These are phyloP conservation scores for Podaxis carcinomalis DNA, from an alignment of 768 basidiomycete species.

Conservation along the genomic window DNA sequence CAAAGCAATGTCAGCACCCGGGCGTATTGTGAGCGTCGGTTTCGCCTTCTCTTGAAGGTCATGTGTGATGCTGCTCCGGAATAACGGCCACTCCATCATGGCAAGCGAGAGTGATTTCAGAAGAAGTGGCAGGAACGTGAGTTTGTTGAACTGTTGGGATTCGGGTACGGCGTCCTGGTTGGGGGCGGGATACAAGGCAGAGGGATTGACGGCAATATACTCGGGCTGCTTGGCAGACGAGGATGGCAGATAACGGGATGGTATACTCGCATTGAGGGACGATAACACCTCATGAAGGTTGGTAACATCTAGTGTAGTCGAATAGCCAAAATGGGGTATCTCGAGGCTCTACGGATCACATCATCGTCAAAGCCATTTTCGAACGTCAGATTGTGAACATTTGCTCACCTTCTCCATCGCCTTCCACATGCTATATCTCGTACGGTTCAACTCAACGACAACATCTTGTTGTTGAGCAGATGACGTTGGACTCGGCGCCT, in stretches of 20 bases:
- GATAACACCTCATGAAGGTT: slow-evolving; percentile 60
- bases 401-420: slow-evolving; percentile 74
- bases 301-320: slow-evolving; percentile 74
- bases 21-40: slow-evolving; percentile 69
- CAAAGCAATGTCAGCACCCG: slow-evolving; percentile 68
- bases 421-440: slow-evolving; percentile 84
- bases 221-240: slow-evolving; percentile 11
- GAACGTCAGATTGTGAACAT: neutral
- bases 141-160: slow-evolving; percentile 51
- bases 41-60: slow-evolving; percentile 30
- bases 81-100: slow-evolving; percentile 82
- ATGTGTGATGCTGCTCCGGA: slow-evolving; percentile 70
- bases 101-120: slow-evolving; percentile 77
- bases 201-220: slow-evolving; percentile 31
- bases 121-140: slow-evolving; percentile 82
- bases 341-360: slow-evolving; percentile 58
- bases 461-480: slow-evolving; percentile 34
- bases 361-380: neutral
- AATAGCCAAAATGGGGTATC: slow-evolving; percentile 85
- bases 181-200: slow-evolving; percentile 34
- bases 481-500: slow-evolving; percentile 12
- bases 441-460: slow-evolving; percentile 70
- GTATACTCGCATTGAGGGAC: slow-evolving; percentile 64
- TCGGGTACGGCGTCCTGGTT: slow-evolving; percentile 40
- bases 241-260: slow-evolving; percentile 41